Conservation (phyloP, 1,139 yeast genomes). For the Pichia kudriavzevii region DNA sequence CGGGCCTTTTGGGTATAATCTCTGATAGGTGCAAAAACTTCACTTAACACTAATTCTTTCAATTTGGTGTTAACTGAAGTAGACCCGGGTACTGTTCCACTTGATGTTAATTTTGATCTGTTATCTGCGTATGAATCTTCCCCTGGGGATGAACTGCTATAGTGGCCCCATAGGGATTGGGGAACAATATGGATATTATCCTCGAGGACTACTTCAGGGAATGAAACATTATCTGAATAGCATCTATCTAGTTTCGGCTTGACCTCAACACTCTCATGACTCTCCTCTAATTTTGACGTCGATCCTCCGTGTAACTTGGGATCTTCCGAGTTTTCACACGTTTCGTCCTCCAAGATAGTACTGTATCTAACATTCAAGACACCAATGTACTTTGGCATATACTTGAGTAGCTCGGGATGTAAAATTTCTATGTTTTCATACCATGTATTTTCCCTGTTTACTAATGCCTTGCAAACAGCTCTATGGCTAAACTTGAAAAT, state of each 20-base stretch:
- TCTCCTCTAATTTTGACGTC: neutral
- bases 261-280: neutral
- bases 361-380: constrained; percentile 84
- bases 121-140: too few species aligned
- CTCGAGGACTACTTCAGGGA: constrained; percentile 76
- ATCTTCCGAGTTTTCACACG: too few species aligned
- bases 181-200: constrained; percentile 90
- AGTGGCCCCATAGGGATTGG: constrained; percentile 59
- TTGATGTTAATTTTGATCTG: constrained; percentile 4
- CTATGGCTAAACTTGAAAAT: constrained; percentile 83
- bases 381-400: constrained; percentile 92
- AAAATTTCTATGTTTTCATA: constrained; percentile 78
- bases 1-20: constrained; percentile 23
- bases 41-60: constrained; percentile 59
- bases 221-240: constrained; percentile 9
- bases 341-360: constrained; percentile 30
- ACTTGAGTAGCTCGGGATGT: constrained; percentile 69
- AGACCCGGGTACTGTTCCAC: constrained; percentile 39
- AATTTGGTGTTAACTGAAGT: constrained; percentile 59
- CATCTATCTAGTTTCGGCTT: constrained; percentile 1
- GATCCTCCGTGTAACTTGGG: too few species aligned
- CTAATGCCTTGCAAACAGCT: constrained; percentile 93
- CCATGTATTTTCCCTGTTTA: constrained; percentile 83
- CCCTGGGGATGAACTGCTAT: constrained; percentile 29
- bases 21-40: constrained; percentile 55